Evolutionary conservation across 2,329 filamentous ascomycete genomes (phyloP), one percentile per base, ranked within the genome.

Genomic region (Pseudogymnoascus sp.): DNA sequence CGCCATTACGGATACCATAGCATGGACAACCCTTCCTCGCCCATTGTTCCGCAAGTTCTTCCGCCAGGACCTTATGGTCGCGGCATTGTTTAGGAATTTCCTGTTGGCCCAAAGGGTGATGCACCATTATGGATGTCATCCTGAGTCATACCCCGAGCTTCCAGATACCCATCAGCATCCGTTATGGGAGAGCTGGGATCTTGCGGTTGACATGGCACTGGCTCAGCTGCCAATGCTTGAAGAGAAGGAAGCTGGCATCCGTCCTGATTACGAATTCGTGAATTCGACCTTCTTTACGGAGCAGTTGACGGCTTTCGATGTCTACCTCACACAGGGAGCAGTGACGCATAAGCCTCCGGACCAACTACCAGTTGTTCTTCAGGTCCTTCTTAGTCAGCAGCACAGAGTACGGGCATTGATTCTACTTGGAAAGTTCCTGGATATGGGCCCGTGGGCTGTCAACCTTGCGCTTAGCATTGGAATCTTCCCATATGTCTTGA

Each of bases 401-500:
- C 95, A 99, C 74, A 83, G 95, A 68, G 85, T 99, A 26, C 84
- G 95, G 60, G 95, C 95, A 15, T 81, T 99, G 66, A 96, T 99
- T 61, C 79, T 99, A 6, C 82, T 99, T 0, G 95, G 93, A 64
- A 91, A 92, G 68, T 99, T 99, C 75, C 80, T 99, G 19, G 95
- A 99, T 71, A 83, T 97, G 40, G 95, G 95, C 0, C 95, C 95
- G 0, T 99, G 95, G 95, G 96, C 95, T 31, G 95, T 99, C n/a
- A 95, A 97, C 74, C 85, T 99, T 42, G 95, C 95, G 15, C 82
- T 99, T 15, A 97, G 93, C 75, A 99, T 99, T 66, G 95, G 95
- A 23, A 99, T 99, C 66, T 99, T 99, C 75, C 95, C 95, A 0
- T 99, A 99, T 72, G 95, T 99, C n/a, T 79, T 99, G 35, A 99